A percentile compares a stretch with the other conserved stretches of the same genome.
phyloP scores from a whole-genome alignment of 768 basidiomycete species.

The Rhodotorula sphaerocarpa region DNA sequence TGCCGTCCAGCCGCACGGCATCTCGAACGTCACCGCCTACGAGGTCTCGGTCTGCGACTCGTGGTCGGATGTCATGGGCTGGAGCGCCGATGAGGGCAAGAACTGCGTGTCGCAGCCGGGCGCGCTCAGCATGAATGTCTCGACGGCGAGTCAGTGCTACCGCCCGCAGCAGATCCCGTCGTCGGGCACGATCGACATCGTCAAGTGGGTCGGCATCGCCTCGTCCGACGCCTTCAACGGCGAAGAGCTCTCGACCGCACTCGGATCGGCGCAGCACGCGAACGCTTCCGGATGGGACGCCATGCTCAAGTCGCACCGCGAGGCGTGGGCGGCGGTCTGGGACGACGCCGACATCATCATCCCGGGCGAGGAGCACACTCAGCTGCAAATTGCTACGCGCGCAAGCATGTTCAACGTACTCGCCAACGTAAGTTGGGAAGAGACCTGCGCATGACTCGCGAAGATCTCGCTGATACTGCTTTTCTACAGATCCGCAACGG shows the following conservation, averaged over 20 bases:
- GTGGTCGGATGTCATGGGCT: background rate
- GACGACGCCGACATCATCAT: conserved; percentile 24
- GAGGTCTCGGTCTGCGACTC: conserved; percentile 11
- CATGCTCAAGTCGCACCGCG: background rate
- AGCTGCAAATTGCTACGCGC: conserved; percentile 26
- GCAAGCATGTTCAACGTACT: conserved; percentile 31
- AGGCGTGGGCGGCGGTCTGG: conserved; percentile 22
- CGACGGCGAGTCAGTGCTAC: conserved; percentile 29
- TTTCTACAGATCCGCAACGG: conserved; percentile 17
- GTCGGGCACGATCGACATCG: conserved; percentile 8
- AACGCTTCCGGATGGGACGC: conserved; percentile 10
- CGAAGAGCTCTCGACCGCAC: conserved; percentile 9
- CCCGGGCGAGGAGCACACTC: conserved; percentile 13
- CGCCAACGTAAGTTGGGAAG: conserved; percentile 16
- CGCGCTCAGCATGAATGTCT: conserved; percentile 5
- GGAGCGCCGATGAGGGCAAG: conserved; percentile 1
- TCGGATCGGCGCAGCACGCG: background rate
- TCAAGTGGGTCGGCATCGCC: conserved; percentile 35
- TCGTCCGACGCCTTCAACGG: conserved; percentile 27
- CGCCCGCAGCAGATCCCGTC: background rate
- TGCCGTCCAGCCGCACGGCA: conserved; percentile 25
- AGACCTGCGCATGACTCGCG: background rate
- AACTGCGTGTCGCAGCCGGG: background rate
- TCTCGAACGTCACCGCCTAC: conserved; percentile 32
- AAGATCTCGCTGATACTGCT: background rate